Base-by-base conservation (phyloP, 2,329 filamentous ascomycete genomes). In the Colletotrichum nymphaeae region DNA sequence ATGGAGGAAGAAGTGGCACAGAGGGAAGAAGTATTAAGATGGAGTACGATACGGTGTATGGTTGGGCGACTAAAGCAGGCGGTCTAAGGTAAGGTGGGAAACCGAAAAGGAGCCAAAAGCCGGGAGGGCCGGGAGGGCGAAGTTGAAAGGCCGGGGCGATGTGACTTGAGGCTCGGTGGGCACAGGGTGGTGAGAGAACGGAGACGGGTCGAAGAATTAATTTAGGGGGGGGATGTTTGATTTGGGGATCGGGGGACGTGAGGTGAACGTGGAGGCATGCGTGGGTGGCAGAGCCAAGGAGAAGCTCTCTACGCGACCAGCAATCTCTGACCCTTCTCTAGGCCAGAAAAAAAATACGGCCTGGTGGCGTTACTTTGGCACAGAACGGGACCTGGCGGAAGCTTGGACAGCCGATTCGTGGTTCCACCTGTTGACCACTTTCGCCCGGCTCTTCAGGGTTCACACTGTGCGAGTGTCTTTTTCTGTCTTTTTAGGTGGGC, bases 371-470 rank as follows among this genome's bases (percentile, higher is more conserved):
- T 75, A 75, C 73, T 75, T 69, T 75, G 67, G 65, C 62, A 59
- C 67, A 46, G 62, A 64, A 68, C 67, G 67, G 62, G 66, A 74
- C 69, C 69, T 69, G 63, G 57, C 73, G 71, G 71, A 72, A 75
- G 73, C 70, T 69, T 71, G 58, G 71, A 75, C 73, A 74, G 73
- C 66, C 71, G 70, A 75, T 74, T 63, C 65, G 37, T 74, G 72
- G 72, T 74, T 68, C 72, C 68, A 72, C 68, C 37, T 28, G 55
- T 58, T 26, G 68, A 71, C 67, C 55, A 71, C 24, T 32, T 63
- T 62, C 52, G 46, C 60, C 35, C 37, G 68, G 55, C 56, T 65
- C 19, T 22, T 28, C 65, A 69, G 69, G 52, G 58, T 72, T 72
- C 58, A 58, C 58, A 63, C 66, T 63, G 69, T 69, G 66, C 53